Conservation (phyloP, 2,329 filamentous ascomycete genomes). For the Trichoderma sp. region DNA sequence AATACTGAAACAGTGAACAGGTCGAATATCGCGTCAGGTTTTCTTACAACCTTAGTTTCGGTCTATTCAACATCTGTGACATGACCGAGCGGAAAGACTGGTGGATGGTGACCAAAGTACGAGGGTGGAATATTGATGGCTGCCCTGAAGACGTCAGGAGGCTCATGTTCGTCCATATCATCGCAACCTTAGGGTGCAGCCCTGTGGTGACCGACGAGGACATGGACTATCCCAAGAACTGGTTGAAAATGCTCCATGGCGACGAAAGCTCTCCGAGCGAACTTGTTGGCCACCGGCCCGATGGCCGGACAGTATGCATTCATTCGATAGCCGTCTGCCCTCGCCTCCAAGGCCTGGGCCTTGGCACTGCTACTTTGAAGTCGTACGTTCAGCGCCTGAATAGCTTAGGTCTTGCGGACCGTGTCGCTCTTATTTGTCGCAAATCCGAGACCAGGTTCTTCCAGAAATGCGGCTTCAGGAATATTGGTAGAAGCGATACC, state of each 20-base stretch:
- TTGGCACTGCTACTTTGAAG: constrained; percentile 71
- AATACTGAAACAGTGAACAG: constrained; percentile 21
- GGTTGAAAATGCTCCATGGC: constrained; percentile 44
- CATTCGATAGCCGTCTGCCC: constrained; percentile 81
- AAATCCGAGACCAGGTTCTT: constrained; percentile 74
- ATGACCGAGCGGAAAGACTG: constrained; percentile 46
- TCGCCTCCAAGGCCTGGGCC: constrained; percentile 67
- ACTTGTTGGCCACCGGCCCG: constrained; percentile 65
- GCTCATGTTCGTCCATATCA: constrained; percentile 72
- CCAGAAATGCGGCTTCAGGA: constrained; percentile 68
- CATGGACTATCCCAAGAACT: constrained; percentile 71
- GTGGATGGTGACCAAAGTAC: constrained; percentile 49
- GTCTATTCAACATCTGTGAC: constrained; percentile 69
- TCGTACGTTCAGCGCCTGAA: constrained; percentile 76
- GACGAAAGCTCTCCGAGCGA: constrained; percentile 38
- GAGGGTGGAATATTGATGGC: constrained; percentile 56
- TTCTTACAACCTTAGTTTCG: constrained; percentile 65
- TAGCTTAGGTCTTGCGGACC: constrained; percentile 65
- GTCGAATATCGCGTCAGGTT: constrained; percentile 33
- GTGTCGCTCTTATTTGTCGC: constrained; percentile 73
- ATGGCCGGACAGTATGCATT: constrained; percentile 71
- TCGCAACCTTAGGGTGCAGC: constrained; percentile 68
- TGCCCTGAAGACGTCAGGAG: constrained; percentile 35
- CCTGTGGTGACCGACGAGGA: constrained; percentile 67
- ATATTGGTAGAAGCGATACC: constrained; percentile 65